Base-by-base conservation (phyloP, 768 basidiomycete species). In the Agaricus bisporus region DNA sequence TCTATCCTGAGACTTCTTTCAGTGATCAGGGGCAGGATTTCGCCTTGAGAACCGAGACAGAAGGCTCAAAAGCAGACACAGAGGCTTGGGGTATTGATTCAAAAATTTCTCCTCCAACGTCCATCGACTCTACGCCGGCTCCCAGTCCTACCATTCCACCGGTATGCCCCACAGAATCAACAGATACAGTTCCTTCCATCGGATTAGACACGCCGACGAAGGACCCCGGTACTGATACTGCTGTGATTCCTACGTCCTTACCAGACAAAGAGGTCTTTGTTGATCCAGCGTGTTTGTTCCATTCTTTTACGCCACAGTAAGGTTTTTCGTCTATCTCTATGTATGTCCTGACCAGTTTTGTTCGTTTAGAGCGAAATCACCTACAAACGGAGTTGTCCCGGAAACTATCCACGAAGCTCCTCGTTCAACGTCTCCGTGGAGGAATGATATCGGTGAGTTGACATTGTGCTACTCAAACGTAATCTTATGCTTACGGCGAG, bases 101-200 rank as follows among this genome's bases (percentile, higher is more conserved):
- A 14, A 41, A 38, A 7, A 14, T 41, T 29, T 47, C 52, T 29
- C 52, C 52, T 6, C 22, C 22, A 22, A 54, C 52, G 11, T 54
- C 52, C 9, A 54, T 54, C 18, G 52, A 54, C 26, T 54, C 52
- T 15, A 54, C 52, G 4, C 52, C 52, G 7, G 39, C 44, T 20
- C 52, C 52, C 5, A 54, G 52, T 36, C 52, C 52, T 9, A 32
- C 26, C 4, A 47, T 54, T 18, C 9, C 10, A 20, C 52, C 52
- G 10, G n/a, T n/a, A 18, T n/a, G 5, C 2, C 18, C 36, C 20
- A 29, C 22, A 41, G 26, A 28, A 32, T 11, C 15, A 17, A 37
- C 20, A 15, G 4, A 5, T 11, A 5, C 36, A 45, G 14, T 44
- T 36, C 8, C 28, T 41, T 29, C 49, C 41, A 3, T 25, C 37